Evolutionary conservation across 2,329 filamentous ascomycete genomes (phyloP).

Genomic region (Alternaria hordeiaustralica): DNA sequence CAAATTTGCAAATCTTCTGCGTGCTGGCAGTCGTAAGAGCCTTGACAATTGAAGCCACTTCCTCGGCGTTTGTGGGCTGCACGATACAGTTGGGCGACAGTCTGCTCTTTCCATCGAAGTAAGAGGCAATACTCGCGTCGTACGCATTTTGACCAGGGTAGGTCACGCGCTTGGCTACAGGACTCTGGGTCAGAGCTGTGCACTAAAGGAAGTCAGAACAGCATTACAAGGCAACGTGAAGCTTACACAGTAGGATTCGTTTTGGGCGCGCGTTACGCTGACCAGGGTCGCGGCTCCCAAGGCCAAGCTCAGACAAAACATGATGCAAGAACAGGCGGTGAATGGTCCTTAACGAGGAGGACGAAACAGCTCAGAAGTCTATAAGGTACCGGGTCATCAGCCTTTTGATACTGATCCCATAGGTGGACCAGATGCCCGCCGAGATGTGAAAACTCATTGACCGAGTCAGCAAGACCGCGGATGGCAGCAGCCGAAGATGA

Average conservation of each 20-base stretch:
- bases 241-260: not conserved
- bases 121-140: constrained; percentile 3
- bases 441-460: not conserved
- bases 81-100: constrained; percentile 24
- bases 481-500: not conserved
- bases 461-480: not conserved
- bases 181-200: not conserved
- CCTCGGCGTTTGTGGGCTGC: constrained; percentile 18
- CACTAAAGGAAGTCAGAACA: not conserved
- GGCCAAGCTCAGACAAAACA: not conserved
- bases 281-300: not conserved
- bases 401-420: not conserved
- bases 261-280: not conserved
- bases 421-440: not conserved
- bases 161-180: not conserved
- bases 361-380: not conserved
- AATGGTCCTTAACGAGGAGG: not conserved
- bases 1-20: not conserved
- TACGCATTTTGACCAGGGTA: constrained; percentile 4
- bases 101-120: constrained; percentile 5
- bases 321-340: not conserved
- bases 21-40: constrained; percentile 1
- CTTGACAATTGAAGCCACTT: constrained; percentile 22
- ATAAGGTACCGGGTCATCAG: not conserved
- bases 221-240: not conserved